Base-by-base conservation (phyloP, 345 rosid genomes). In the Passiflora organensis region DNA sequence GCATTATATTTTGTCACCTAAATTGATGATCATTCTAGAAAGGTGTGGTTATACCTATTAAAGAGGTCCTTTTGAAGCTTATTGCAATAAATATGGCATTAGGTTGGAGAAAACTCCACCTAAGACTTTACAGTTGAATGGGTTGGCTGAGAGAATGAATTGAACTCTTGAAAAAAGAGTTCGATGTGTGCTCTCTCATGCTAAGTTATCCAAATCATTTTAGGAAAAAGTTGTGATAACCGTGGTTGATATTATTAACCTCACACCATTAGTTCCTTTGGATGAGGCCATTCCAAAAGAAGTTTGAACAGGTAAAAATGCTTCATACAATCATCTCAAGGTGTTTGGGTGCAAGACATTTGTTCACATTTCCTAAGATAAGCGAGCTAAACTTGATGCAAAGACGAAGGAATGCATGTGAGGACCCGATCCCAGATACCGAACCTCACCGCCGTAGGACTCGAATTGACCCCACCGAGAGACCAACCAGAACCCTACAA, bases 11-110 rank as follows among this genome's bases (percentile, higher is more conserved):
- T 48, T 48, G 32, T 48, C 2, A 48, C 17, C 15, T 46, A 19
- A 1, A 11, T 51, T 51, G 38, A 51, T 51, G 55, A 32, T 6
- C 55, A 51, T n/a, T 51, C 55, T 5, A n/a, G 23, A 10, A 51
- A 51, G 3, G 6, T 51, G 16, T 10, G 20, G 55, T 20, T 21
- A 2, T 4, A 6, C 2, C 1, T 16, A 10, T 16, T 51, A 0
- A 22, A 15, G 10, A n/a, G n/a, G n/a, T n/a, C 51, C 28, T 9
- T 20, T 48, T 21, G 16, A 48, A 5, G 10, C 10, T 5, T 48
- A 48, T 4, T 48, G 32, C 17, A 48, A 4, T 9, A 0, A 12
- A 8, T 24, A 15, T 21, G 51, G 18, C 25, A 48, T 48, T 11
- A 20, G 12, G 14, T 14, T 20, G 2, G 32, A 20, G 51, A 48